A percentile compares a stretch with the other conserved stretches of the same genome.
These are phyloP conservation scores for Quercus mongolica DNA, from an alignment of 306 rosid species.

Conservation along the genomic window DNA sequence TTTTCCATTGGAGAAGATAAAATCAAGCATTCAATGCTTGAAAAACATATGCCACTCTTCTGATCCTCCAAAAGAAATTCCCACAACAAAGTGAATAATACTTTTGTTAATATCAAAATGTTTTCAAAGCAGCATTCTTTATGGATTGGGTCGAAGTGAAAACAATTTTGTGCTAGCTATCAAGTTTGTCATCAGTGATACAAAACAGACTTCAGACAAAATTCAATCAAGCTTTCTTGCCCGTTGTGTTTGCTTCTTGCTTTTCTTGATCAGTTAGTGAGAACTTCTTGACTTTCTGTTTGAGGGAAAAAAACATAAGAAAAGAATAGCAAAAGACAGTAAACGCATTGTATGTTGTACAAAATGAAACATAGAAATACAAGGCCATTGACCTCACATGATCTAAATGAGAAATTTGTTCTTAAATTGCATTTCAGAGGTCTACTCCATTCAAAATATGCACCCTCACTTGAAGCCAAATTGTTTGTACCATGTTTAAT, in stretches of 20 bases:
- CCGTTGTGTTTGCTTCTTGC: slow-evolving; percentile 38
- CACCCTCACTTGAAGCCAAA: slow-evolving; percentile 5
- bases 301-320: slow-evolving; percentile 4
- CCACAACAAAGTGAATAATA: neutral
- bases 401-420: neutral
- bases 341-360: neutral
- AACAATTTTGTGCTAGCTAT: neutral
- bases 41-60: neutral
- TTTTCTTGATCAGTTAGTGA: slow-evolving; percentile 54
- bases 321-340: neutral
- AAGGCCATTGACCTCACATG: neutral
- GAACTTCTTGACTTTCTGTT: slow-evolving; percentile 90
- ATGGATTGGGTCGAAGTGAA: neutral
- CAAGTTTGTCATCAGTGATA: slow-evolving; percentile 1
- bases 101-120: neutral
- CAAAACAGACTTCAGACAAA: neutral
- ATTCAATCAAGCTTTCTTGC: slow-evolving; percentile 45
- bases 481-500: neutral
- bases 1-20: neutral
- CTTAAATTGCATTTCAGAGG: neutral
- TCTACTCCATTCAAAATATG: neutral
- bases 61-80: neutral
- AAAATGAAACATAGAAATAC: slow-evolving; percentile 3
- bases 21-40: neutral
- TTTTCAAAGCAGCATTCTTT: neutral